A percentile compares a stretch with the other conserved stretches of the same genome.
Evolutionary conservation across 2,329 filamentous ascomycete genomes (phyloP).

Genomic region (Penicillium sclerotiorum): DNA sequence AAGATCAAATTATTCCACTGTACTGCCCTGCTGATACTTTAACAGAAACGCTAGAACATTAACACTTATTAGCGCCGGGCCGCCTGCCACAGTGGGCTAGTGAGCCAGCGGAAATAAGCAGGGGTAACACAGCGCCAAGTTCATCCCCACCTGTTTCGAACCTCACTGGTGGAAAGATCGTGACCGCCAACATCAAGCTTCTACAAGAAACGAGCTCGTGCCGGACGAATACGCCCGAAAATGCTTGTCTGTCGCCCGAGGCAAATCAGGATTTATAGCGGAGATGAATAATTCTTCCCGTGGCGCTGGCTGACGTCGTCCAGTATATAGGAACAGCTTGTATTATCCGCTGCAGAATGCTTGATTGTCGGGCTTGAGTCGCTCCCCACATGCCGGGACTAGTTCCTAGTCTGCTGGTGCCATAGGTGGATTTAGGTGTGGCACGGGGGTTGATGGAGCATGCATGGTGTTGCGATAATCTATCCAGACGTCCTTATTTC

Average conservation of each 20-base stretch:
- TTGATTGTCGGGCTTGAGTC: not conserved
- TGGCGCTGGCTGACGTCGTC: not conserved
- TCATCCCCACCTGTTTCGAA: slow-evolving; percentile 2
- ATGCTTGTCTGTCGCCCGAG: slow-evolving; percentile 1
- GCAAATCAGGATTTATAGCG: not conserved
- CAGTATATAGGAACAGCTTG: not conserved
- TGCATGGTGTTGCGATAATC: not conserved
- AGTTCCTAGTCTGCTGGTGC: not conserved
- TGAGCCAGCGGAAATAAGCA: slow-evolving; percentile 1
- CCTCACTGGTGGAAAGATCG: slow-evolving; percentile 8
- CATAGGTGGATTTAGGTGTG: slow-evolving; percentile 7
- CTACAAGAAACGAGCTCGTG: not conserved
- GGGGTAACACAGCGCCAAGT: not conserved
- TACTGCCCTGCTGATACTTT: too few species aligned
- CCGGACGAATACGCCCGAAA: not conserved
- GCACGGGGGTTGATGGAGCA: not conserved
- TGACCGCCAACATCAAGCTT: not conserved
- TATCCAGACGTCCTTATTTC: slow-evolving; percentile 1
- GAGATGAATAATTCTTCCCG: not conserved
- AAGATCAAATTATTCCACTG: not conserved
- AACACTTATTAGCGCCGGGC: not conserved
- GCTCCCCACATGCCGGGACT: not conserved
- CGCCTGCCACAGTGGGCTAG: not conserved
- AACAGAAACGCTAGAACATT: not conserved
- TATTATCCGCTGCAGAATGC: slow-evolving; percentile 3